These are phyloP conservation scores for Penicillium psychrofluorescens DNA, from an alignment of 495 filamentous ascomycete genomes.

Conservation along the genomic window DNA sequence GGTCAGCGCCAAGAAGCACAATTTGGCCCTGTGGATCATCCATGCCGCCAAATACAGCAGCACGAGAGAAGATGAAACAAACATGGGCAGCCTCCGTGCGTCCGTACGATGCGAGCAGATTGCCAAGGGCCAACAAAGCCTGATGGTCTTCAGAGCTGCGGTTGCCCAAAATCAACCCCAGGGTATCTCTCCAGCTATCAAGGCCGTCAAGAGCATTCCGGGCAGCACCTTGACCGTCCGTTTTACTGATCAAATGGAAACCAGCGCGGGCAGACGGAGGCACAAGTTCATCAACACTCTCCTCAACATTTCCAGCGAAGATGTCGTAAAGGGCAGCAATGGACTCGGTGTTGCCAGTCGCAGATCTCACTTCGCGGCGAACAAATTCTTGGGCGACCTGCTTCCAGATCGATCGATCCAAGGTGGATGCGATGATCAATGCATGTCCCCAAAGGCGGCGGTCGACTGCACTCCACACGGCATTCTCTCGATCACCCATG, in stretches of 20 bases:
- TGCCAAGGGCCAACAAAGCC: constrained; percentile 73
- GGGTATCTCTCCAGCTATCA: constrained; percentile 87
- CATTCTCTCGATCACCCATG: constrained; percentile 78
- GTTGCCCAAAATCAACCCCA: constrained; percentile 80
- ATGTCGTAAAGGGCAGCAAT: constrained; percentile 87
- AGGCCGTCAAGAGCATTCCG: constrained; percentile 77
- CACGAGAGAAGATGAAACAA: constrained; percentile 62
- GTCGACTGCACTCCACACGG: constrained; percentile 92
- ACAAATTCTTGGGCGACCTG: constrained; percentile 93
- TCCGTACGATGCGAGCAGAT: constrained; percentile 77
- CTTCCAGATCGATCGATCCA: constrained; percentile 66
- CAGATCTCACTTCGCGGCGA: constrained; percentile 77
- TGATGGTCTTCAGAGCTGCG: constrained; percentile 70
- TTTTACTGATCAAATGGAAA: constrained; percentile 76
- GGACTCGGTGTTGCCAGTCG: constrained; percentile 69
- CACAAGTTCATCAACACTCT: constrained; percentile 95
- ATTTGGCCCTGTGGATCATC: constrained; percentile 77
- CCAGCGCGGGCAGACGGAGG: constrained; percentile 87
- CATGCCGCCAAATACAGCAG: constrained; percentile 65
- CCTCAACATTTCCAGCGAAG: constrained; percentile 87
- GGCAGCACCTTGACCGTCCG: constrained; percentile 49
- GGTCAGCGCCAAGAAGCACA: constrained; percentile 78
- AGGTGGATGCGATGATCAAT: constrained; percentile 79
- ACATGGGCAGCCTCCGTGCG: constrained; percentile 86
- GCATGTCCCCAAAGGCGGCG: constrained; percentile 93